Base-by-base conservation (phyloP, 192 early-diverging fungal genomes). In the Coemansia sp. region DNA sequence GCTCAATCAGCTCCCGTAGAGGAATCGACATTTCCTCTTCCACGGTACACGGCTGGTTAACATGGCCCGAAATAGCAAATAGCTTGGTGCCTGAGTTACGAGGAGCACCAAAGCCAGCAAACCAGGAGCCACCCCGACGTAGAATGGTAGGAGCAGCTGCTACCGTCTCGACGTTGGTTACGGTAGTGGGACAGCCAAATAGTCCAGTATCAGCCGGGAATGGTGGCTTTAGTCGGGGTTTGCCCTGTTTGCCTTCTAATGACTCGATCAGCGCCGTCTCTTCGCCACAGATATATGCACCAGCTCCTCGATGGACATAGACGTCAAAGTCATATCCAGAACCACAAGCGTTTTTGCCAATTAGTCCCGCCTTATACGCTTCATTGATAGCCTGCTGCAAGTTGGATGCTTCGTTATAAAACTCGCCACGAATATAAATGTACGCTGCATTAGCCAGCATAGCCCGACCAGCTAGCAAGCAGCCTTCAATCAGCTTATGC, bases 11-110 rank as follows among this genome's bases (percentile, higher is more conserved):
- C 64, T 97, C 96, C 53, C 80, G 81, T 33, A 98, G 80, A 10
- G 96, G 92, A 59, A 98, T 97, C 48, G 88, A 91, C 96, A 98
- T 98, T 65, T 94, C 92, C 73, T 98, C 96, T 80, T 98, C 96
- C 41, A 98, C 93, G 11, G 93, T 94, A 78, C 92, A 94, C 5
- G 96, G 96, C 61, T 88, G 88, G 82, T 98, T 98, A 59, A 98
- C 96, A 69, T 97, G 93, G 56, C 96, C 96, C 50, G 92, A 94
- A 42, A 98, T 92, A 71, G 93, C 95, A 82, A 92, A 98, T 13
- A 98, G 81, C 81, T 98, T 98, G 40, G 96, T 98, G 40, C 96
- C 96, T 14, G 82, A 64, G 80, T 98, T 98, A 59, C 91, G 86
- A 36, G 86, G 82, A n/a, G 93, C 89, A 36, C 96, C 96, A 63